Percentiles rank a stretch among this genome's conserved stretches.
These are phyloP conservation scores for Radiomyces spectabilis DNA, from an alignment of 192 early-diverging fungal genomes.

Conservation along the genomic window DNA sequence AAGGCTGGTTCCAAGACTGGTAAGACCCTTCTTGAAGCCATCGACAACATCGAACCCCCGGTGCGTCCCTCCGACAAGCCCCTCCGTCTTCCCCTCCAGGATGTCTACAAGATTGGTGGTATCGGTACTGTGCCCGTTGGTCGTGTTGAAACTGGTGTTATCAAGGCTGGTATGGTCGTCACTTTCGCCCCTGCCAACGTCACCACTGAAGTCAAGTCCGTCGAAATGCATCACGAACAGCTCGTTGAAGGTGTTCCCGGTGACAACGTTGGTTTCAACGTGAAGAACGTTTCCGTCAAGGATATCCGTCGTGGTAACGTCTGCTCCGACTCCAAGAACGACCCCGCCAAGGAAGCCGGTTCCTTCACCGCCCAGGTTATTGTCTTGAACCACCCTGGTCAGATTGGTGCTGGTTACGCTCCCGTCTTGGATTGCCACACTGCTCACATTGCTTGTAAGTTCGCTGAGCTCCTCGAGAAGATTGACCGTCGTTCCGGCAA, in stretches of 20 bases:
- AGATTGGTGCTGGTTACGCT: conserved; percentile 90
- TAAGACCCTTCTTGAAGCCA: conserved; percentile 89
- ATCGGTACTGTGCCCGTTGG: conserved; percentile 96
- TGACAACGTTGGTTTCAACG: conserved; percentile 96
- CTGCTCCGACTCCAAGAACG: conserved; percentile 95
- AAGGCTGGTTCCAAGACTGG: conserved; percentile 59
- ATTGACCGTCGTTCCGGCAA: conserved; percentile 94
- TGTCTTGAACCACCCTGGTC: conserved; percentile 94
- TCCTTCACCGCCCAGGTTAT: conserved; percentile 93
- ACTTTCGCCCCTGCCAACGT: conserved; percentile 83
- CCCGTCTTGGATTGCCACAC: conserved; percentile 95
- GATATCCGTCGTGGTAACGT: conserved; percentile 96
- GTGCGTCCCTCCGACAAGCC: conserved; percentile 85
- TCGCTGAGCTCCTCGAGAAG: conserved; percentile 87
- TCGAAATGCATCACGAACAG: conserved; percentile 97
- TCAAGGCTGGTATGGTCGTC: conserved; percentile 84
- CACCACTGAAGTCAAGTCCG: conserved; percentile 93
- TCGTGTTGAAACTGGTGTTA: conserved; percentile 93
- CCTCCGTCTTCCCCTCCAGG: conserved; percentile 95
- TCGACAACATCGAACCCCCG: conserved; percentile 93
- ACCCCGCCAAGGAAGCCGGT: conserved; percentile 85
- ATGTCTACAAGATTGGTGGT: conserved; percentile 99
- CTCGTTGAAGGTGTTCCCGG: conserved; percentile 84
- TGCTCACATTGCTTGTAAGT: conserved; percentile 96
- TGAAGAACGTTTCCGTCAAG: conserved; percentile 95